phyloP scores from a whole-genome alignment of 345 rosid species.

The Aurinia saxatilis region DNA sequence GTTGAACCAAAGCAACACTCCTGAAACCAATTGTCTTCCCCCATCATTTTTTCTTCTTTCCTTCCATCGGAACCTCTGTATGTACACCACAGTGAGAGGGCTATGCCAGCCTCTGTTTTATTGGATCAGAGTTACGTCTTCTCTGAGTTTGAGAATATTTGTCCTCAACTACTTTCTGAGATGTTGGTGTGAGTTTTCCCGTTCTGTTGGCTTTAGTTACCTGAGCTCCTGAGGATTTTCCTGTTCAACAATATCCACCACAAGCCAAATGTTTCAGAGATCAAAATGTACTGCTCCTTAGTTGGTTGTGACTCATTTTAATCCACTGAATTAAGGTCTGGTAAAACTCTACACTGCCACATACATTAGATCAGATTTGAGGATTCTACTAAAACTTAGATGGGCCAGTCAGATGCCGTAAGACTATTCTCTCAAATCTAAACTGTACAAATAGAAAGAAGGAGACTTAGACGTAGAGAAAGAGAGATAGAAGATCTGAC shows the following conservation, averaged over 20 bases:
- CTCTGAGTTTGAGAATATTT: background rate
- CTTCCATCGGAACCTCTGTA: constrained; percentile 10
- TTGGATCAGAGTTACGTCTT: constrained; percentile 25
- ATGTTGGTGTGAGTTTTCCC: constrained; percentile 1
- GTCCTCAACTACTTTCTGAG: constrained; percentile 1
- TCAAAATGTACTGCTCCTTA: background rate
- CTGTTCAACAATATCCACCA: constrained; percentile 4
- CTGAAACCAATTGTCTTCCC: constrained; percentile 13
- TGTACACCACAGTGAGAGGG: constrained; percentile 15
- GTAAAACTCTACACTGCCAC: background rate
- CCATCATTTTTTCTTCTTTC: background rate
- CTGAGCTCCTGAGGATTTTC: constrained; percentile 11
- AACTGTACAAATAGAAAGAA: background rate
- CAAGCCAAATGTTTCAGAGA: background rate
- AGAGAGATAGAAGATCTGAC: constrained; percentile 35
- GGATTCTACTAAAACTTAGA: background rate
- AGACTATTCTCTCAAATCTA: background rate
- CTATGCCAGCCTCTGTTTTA: constrained; percentile 30
- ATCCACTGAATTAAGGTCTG: background rate
- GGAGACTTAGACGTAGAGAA: background rate
- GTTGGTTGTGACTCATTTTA: background rate
- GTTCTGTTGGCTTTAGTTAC: constrained; percentile 18
- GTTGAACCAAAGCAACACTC: constrained; percentile 16
- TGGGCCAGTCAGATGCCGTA: background rate
- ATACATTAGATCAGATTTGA: background rate